Percentiles rank a stretch among this genome's conserved stretches.
These are phyloP conservation scores for Pseudozyma pruni DNA, from an alignment of 1,284 basidiomycete genomes.

Conservation along the genomic window DNA sequence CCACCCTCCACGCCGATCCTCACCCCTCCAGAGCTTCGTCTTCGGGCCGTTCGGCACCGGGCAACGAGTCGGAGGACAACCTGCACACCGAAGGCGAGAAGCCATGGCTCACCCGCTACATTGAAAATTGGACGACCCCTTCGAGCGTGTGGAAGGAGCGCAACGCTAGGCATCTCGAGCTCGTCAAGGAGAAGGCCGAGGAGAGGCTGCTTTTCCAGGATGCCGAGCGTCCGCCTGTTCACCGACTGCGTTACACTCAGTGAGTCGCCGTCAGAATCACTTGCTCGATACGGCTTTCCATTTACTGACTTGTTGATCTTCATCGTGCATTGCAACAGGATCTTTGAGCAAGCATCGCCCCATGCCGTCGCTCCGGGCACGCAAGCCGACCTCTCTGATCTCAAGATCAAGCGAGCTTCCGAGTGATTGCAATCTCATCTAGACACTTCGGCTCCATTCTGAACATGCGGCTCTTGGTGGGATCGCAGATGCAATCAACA, in stretches of 20 bases:
- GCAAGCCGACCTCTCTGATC: constrained; percentile 59
- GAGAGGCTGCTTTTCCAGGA: constrained; percentile 58
- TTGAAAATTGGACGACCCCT: constrained; percentile 53
- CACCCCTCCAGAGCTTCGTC: constrained; percentile 53
- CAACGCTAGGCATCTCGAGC: constrained; percentile 50
- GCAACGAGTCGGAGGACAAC: constrained; percentile 55
- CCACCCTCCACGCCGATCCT: constrained; percentile 48
- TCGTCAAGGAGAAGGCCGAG: constrained; percentile 54
- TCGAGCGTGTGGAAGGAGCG: constrained; percentile 49
- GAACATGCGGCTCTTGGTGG: neutral
- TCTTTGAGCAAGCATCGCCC: constrained; percentile 62
- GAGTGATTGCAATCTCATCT: constrained; percentile 17
- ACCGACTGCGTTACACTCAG: constrained; percentile 53
- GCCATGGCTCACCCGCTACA: constrained; percentile 63
- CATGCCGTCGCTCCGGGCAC: constrained; percentile 50
- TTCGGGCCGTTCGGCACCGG: constrained; percentile 47
- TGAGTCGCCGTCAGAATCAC: constrained; percentile 17
- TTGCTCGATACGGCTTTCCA: no score
- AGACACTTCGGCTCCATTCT: neutral
- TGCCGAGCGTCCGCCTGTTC: constrained; percentile 59
- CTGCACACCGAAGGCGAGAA: constrained; percentile 38
- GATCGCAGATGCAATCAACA: constrained; percentile 19
- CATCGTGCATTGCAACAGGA: constrained; percentile 17
- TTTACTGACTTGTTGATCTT: neutral
- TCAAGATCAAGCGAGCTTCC: constrained; percentile 58